phyloP scores from a whole-genome alignment of 371 early-diverging fungal genomes.

The Coemansia sp. region DNA sequence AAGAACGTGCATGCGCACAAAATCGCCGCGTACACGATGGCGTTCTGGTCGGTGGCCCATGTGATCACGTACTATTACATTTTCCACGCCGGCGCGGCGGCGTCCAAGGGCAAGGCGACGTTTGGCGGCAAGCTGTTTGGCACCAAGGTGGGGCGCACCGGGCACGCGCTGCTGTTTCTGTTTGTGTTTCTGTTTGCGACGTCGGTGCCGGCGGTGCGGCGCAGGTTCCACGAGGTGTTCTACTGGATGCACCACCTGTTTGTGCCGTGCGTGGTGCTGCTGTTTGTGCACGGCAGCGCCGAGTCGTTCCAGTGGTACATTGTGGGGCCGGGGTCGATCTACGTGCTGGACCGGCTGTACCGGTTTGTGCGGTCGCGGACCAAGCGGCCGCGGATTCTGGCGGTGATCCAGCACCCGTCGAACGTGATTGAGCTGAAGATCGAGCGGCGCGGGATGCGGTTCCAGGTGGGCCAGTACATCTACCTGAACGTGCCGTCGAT shows the following conservation, averaged over 20 bases:
- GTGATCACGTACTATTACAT: conserved; percentile 38
- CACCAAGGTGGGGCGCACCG: conserved; percentile 60
- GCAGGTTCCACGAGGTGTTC: conserved; percentile 66
- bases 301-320: conserved; percentile 63
- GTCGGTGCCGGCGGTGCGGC: conserved; percentile 57
- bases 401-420: conserved; percentile 67
- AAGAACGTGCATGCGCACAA: conserved; percentile 74
- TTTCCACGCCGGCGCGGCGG: conserved; percentile 16
- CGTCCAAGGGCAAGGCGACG: conserved; percentile 31
- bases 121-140: conserved; percentile 50
- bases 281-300: conserved; percentile 61
- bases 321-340: conserved; percentile 56
- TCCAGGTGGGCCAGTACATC: conserved; percentile 60
- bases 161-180: conserved; percentile 63
- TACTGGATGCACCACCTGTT: conserved; percentile 76
- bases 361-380: conserved; percentile 59
- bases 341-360: conserved; percentile 62
- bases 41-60: conserved; percentile 63
- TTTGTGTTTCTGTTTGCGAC: conserved; percentile 64
- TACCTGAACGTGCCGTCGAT: conserved; percentile 68
- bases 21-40: conserved; percentile 60
- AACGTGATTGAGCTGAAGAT: conserved; percentile 70
- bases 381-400: conserved; percentile 40
- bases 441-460: conserved; percentile 58
- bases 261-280: conserved; percentile 58